Conservation (phyloP, 129 eudicot species). For the Lonicera japonica region DNA sequence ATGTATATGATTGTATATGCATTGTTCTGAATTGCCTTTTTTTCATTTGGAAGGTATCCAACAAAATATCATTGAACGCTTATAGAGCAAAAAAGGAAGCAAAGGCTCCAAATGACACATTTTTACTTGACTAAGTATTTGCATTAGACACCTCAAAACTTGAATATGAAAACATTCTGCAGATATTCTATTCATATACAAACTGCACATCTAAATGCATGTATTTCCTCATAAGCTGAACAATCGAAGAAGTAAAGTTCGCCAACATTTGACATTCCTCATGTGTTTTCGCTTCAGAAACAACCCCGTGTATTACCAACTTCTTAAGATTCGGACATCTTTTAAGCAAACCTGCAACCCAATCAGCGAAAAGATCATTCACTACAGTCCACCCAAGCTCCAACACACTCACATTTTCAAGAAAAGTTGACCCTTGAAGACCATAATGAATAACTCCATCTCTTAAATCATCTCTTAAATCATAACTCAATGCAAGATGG, state of each 20-base stretch:
- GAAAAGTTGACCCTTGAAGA: conserved; percentile 36
- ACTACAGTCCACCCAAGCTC: conserved; percentile 78
- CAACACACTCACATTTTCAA: conserved; percentile 55
- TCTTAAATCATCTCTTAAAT: conserved; percentile 45
- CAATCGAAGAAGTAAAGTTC: conserved; percentile 58
- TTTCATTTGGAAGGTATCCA: conserved; percentile 2
- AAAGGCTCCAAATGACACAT: conserved; percentile 1
- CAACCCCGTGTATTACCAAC: conserved; percentile 58
- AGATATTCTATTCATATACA: conserved; percentile 34
- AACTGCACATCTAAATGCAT: conserved; percentile 58
- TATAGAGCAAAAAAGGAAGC: conserved; percentile 14
- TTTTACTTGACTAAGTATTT: conserved; percentile 18
- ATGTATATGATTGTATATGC: no score
- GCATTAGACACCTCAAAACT: not conserved
- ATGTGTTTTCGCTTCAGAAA: conserved; percentile 54
- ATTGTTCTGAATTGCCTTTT: not conserved
- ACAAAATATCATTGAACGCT: conserved; percentile 4
- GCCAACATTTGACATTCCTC: conserved; percentile 63
- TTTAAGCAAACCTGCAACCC: conserved; percentile 54
- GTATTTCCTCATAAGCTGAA: conserved; percentile 61
- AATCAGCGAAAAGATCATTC: conserved; percentile 51
- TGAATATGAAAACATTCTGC: conserved; percentile 1
- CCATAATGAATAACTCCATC: conserved; percentile 55
- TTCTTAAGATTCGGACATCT: conserved; percentile 49
- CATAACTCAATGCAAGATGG: conserved; percentile 64